These are phyloP conservation scores for Colletotrichum trifolii DNA, from an alignment of 2,329 filamentous ascomycete genomes.

Conservation along the genomic window DNA sequence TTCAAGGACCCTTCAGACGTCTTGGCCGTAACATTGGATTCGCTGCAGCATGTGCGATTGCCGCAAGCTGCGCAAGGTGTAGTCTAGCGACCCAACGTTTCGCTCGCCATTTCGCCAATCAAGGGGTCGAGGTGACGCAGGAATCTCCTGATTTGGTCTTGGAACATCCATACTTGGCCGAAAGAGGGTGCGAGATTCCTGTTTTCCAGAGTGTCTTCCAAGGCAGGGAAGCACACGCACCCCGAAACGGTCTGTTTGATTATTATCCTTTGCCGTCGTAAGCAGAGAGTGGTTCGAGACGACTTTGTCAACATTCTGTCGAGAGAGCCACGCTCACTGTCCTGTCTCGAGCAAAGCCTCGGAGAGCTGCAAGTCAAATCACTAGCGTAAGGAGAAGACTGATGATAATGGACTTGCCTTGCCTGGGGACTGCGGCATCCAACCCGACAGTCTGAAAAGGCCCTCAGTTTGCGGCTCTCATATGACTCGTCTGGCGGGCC, in stretches of 20 bases:
- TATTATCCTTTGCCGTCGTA: no score
- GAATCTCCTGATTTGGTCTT: slow-evolving; percentile 25
- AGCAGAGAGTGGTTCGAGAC: no score
- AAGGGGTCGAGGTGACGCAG: slow-evolving; percentile 27
- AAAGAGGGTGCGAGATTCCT: slow-evolving; percentile 4
- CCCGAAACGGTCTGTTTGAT: neutral
- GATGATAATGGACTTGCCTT: no score
- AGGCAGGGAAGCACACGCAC: neutral
- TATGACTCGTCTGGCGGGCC: neutral
- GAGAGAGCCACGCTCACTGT: no score
- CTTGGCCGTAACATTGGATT: slow-evolving; percentile 13
- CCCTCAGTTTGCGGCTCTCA: neutral
- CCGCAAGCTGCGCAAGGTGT: slow-evolving; percentile 6
- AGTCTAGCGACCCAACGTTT: neutral
- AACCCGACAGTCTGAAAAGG: no score
- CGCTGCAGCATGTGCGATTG: neutral
- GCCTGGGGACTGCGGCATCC: no score
- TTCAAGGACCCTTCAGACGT: neutral
- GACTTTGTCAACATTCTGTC: no score
- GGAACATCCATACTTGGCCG: neutral
- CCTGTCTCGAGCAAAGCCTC: no score
- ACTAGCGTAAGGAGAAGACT: no score
- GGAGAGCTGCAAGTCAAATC: no score
- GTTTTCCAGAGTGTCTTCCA: neutral
- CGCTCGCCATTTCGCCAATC: slow-evolving; percentile 11